A percentile compares a stretch with the other conserved stretches of the same genome.
These are phyloP conservation scores for Neofusicoccum parvum DNA, from an alignment of 2,329 filamentous ascomycete species.

Conservation along the genomic window DNA sequence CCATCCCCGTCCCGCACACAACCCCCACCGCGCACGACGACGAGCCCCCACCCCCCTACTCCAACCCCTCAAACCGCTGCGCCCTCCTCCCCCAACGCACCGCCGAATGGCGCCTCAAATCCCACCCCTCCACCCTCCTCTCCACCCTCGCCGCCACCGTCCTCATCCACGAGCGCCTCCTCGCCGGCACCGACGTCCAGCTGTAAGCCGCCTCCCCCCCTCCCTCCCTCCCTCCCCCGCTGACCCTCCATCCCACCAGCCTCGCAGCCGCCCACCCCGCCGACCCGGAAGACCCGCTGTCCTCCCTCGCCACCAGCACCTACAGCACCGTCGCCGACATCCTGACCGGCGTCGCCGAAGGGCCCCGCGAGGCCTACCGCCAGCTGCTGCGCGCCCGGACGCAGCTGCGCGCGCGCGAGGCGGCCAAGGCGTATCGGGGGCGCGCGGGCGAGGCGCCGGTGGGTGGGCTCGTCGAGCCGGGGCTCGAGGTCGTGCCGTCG, in stretches of 20 bases:
- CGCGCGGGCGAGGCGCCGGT: too few relatives aligned
- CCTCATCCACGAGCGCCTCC: background rate
- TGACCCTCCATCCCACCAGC: background rate
- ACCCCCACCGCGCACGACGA: background rate
- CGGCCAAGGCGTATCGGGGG: background rate
- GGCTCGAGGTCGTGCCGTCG: too few relatives aligned
- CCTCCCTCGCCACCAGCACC: conserved; percentile 1
- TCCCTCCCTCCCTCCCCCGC: background rate
- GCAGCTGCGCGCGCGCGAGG: background rate
- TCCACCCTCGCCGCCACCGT: conserved; percentile 10
- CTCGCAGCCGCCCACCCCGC: too few relatives aligned
- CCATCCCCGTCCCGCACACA: too few relatives aligned
- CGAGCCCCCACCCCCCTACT: background rate
- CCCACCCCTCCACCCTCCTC: background rate
- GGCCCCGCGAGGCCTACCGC: background rate
- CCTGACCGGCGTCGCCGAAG: background rate
- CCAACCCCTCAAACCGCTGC: background rate
- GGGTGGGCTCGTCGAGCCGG: too few relatives aligned
- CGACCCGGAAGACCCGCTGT: background rate
- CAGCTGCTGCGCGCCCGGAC: background rate
- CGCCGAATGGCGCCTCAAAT: background rate
- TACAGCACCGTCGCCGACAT: background rate
- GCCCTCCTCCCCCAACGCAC: background rate
- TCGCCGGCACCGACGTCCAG: background rate
- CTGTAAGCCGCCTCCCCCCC: background rate